These are phyloP conservation scores for Serendipita sp. DNA, from an alignment of 768 basidiomycete species.

Conservation along the genomic window DNA sequence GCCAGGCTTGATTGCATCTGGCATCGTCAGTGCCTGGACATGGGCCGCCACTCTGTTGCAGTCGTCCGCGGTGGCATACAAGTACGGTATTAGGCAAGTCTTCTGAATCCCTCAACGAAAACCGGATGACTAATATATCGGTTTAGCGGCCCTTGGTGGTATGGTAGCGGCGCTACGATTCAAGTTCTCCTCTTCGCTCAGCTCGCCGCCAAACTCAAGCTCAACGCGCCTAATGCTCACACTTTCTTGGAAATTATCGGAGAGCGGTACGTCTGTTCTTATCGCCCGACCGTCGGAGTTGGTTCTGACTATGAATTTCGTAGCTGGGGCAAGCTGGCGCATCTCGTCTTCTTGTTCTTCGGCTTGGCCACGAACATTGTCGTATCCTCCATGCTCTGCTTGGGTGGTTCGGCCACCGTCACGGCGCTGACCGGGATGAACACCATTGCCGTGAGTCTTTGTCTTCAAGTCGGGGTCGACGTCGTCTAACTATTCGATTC, in stretches of 20 bases:
- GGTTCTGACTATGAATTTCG: too few relatives aligned
- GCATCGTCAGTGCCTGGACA: slow-evolving; percentile 91
- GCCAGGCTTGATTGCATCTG: slow-evolving; percentile 81
- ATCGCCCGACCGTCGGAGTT: too few relatives aligned
- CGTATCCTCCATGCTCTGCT: slow-evolving; percentile 20
- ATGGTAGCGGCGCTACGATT: slow-evolving; percentile 8
- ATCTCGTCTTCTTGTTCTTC: slow-evolving; percentile 79
- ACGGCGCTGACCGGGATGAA: slow-evolving; percentile 77
- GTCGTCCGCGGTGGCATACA: slow-evolving; percentile 72
- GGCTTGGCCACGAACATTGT: slow-evolving; percentile 74
- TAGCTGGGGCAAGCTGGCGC: slow-evolving; percentile 60
- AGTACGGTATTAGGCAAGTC: slow-evolving; percentile 66
- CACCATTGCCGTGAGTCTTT: slow-evolving; percentile 48
- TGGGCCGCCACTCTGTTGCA: slow-evolving; percentile 65
- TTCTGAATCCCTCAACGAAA: neutral
- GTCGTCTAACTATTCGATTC: neutral
- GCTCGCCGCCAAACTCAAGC: slow-evolving; percentile 81
- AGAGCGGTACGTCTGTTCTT: slow-evolving; percentile 21
- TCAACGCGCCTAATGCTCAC: slow-evolving; percentile 76
- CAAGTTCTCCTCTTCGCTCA: slow-evolving; percentile 74
- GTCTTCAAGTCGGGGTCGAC: neutral
- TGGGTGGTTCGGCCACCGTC: slow-evolving; percentile 62
- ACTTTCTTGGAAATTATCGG: slow-evolving; percentile 83
- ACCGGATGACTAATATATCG: slow-evolving; percentile 15
- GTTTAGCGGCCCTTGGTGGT: neutral